These are phyloP conservation scores for Apodospora peruviana DNA, from an alignment of 495 filamentous ascomycete species.

Conservation along the genomic window DNA sequence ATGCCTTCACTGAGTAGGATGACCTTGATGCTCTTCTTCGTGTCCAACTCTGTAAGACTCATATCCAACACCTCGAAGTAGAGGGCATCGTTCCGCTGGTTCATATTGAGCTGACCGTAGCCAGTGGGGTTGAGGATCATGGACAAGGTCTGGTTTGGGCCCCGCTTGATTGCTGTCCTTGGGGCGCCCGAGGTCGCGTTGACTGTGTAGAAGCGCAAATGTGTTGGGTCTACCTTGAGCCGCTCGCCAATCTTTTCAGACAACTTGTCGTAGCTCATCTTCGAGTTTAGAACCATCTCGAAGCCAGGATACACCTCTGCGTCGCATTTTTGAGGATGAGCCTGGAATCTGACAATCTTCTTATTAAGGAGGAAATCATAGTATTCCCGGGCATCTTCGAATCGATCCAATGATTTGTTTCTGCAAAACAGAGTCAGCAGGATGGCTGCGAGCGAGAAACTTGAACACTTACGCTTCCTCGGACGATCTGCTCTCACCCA, in stretches of 20 bases:
- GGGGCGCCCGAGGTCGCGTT: constrained; percentile 67
- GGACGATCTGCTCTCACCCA: constrained; percentile 17
- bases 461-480: constrained; percentile 34
- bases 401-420: constrained; percentile 30
- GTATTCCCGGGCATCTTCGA: constrained; percentile 69
- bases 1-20: constrained; percentile 85
- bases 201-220: constrained; percentile 85
- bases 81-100: constrained; percentile 67
- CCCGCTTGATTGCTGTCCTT: constrained; percentile 68
- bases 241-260: constrained; percentile 80
- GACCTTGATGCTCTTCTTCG: constrained; percentile 76
- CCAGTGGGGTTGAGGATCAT: constrained; percentile 64
- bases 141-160: constrained; percentile 55
- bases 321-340: constrained; percentile 47
- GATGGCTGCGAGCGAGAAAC: constrained; percentile 22
- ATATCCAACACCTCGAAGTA: constrained; percentile 93
- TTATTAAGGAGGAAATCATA: constrained; percentile 91
- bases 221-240: constrained; percentile 71
- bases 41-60: constrained; percentile 86
- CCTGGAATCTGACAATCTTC: constrained; percentile 62
- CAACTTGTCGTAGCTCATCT: constrained; percentile 86
- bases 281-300: constrained; percentile 69
- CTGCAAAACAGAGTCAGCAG: constrained; percentile 4
- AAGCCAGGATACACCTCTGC: constrained; percentile 53
- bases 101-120: constrained; percentile 47